Evolutionary conservation across 2,329 filamentous ascomycete genomes (phyloP).

Genomic region (Microcyclospora tardicrescens): DNA sequence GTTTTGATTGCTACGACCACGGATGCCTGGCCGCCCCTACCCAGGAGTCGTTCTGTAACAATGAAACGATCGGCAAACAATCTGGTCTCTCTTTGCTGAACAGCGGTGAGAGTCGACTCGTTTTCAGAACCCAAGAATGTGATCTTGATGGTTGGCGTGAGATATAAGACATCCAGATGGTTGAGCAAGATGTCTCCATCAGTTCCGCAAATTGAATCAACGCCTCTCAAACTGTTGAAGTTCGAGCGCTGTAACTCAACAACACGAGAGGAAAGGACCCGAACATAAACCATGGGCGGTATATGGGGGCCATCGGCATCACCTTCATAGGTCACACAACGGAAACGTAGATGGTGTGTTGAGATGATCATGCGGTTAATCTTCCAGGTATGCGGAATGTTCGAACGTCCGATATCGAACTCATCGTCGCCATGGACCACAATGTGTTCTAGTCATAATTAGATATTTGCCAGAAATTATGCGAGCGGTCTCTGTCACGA

Average conservation of each 20-base stretch:
- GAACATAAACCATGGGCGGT: slow-evolving; percentile 35
- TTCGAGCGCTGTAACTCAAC: slow-evolving; percentile 25
- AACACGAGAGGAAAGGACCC: slow-evolving; percentile 33
- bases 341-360: slow-evolving; percentile 32
- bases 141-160: slow-evolving; percentile 21
- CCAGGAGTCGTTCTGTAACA: slow-evolving; percentile 39
- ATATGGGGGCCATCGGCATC: slow-evolving; percentile 5
- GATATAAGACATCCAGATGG: slow-evolving; percentile 28
- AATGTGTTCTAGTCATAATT: slow-evolving; percentile 1
- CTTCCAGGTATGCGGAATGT: slow-evolving; percentile 12
- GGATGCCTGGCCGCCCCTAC: slow-evolving; percentile 40
- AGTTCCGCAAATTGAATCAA: slow-evolving; percentile 16
- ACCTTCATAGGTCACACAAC: slow-evolving; percentile 35
- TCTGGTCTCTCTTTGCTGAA: slow-evolving; percentile 9
- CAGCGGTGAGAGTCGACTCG: slow-evolving; percentile 2
- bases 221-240: slow-evolving; percentile 13
- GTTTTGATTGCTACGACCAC: slow-evolving; percentile 44
- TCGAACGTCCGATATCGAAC: slow-evolving; percentile 19
- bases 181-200: slow-evolving; percentile 30
- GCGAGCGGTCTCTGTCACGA: neutral
- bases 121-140: slow-evolving; percentile 6
- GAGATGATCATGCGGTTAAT: slow-evolving; percentile 28
- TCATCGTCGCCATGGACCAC: slow-evolving; percentile 7
- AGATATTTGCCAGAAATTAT: neutral
- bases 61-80: slow-evolving; percentile 36